Conservation (phyloP, 192 early-diverging fungal species). For the Pilobolus umbonatus region DNA sequence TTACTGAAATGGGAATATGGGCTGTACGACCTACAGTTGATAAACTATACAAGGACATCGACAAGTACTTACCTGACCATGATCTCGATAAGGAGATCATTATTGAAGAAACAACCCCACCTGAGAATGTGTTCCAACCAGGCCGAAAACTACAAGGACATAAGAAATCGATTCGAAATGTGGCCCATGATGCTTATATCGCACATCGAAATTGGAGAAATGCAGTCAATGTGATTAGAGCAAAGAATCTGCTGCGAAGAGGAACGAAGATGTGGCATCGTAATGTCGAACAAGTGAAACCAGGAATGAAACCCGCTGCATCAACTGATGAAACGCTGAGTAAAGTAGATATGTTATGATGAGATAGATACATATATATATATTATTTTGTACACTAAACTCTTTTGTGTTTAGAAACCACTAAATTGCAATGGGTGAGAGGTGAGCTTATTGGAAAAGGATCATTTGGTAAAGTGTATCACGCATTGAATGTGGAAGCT, state of each 20-base stretch:
- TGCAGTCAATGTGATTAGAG: slow-evolving; percentile 30
- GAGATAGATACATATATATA: background rate
- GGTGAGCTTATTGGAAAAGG: slow-evolving; percentile 81
- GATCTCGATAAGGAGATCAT: slow-evolving; percentile 70
- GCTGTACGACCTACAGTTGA: slow-evolving; percentile 60
- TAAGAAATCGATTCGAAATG: slow-evolving; percentile 50
- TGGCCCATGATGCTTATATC: slow-evolving; percentile 49
- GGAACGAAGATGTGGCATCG: slow-evolving; percentile 54
- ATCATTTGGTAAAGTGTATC: slow-evolving; percentile 75
- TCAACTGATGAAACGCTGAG: slow-evolving; percentile 3
- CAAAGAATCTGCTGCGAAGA: slow-evolving; percentile 28
- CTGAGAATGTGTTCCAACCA: slow-evolving; percentile 20
- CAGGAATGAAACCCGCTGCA: slow-evolving; percentile 17
- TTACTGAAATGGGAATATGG: slow-evolving; percentile 35
- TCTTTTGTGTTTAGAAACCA: slow-evolving; percentile 16
- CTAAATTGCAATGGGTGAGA: slow-evolving; percentile 63
- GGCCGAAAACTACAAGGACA: slow-evolving; percentile 14
- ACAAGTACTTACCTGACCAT: slow-evolving; percentile 65
- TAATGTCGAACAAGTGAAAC: slow-evolving; percentile 43
- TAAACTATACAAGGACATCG: slow-evolving; percentile 58
- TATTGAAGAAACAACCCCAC: slow-evolving; percentile 24
- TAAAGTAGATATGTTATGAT: background rate
- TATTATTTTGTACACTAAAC: background rate
- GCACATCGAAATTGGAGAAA: slow-evolving; percentile 27
- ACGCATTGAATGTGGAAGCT: slow-evolving; percentile 65